Evolutionary conservation across 73 alveolate species (phyloP), one percentile per base, ranked within the genome.

Genomic region (Paramecium sonneborni): DNA sequence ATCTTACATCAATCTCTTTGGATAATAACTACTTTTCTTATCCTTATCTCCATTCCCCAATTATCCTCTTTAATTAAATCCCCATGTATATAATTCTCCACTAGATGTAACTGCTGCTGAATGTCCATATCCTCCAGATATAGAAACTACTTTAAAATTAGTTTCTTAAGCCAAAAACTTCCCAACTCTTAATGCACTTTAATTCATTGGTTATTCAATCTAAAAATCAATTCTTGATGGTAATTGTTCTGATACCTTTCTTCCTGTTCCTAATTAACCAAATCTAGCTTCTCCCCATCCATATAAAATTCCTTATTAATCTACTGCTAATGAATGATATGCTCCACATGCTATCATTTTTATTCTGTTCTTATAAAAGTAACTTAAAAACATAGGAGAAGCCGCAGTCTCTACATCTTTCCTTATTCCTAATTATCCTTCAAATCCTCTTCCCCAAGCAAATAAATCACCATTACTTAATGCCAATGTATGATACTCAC

Each of bases 391-490:
- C 87, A 97, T 90, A 10, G 99, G 99, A 68, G 98, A 95, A 15
- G 99, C 92, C 1, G 99, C 99, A 8, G 98, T 95, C 82, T 97
- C 98, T 70, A 96, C 93, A 72, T 94, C 96, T 74, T 95, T 93
- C 67, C 99, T 96, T n/a, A 98, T 92, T 46, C 99, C 99, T 58
- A 98, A 92, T 94, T 98, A 97, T 1, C 99, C 99, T 95, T 98
- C 99, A 86, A 96, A 98, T 43, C 99, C 99, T 97, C 99, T 97
- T 69, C 99, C 99, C 99, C 99, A 98, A 15, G 99, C 94, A 95
- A 97, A 98, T 67, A 97, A 92, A 93, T 98, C 99, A 38, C 97
- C 97, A 52, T 97, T 99, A 7, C 99, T 97, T 20, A 98, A 95
- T 52, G 99, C 99, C 58, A 98, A 92, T 23, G 99, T 95, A 95